These are phyloP conservation scores for Calocera viscosa DNA, from an alignment of 768 basidiomycete genomes.

Conservation along the genomic window DNA sequence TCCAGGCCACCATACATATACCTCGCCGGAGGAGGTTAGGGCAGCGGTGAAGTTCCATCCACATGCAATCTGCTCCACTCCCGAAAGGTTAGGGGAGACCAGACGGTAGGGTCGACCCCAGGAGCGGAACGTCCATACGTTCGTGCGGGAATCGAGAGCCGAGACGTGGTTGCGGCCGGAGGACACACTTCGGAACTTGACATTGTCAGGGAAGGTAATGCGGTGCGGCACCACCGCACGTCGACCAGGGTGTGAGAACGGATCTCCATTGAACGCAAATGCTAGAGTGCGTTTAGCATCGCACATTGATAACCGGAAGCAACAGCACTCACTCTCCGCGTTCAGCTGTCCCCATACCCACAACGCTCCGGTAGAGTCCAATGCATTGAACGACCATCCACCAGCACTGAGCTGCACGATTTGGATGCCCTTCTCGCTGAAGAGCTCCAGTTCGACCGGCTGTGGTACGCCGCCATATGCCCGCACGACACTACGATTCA, in stretches of 20 bases:
- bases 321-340: slow-evolving; percentile 30
- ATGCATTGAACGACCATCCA: slow-evolving; percentile 81
- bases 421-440: slow-evolving; percentile 34
- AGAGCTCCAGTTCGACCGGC: slow-evolving; percentile 48
- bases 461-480: slow-evolving; percentile 40
- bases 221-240: slow-evolving; percentile 25
- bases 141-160: slow-evolving; percentile 44
- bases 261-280: slow-evolving; percentile 35
- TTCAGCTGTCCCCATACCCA: slow-evolving; percentile 52
- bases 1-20: slow-evolving; percentile 65
- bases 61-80: slow-evolving; percentile 48
- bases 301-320: background rate
- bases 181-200: slow-evolving; percentile 10
- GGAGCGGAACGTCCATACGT: slow-evolving; percentile 61
- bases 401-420: slow-evolving; percentile 66
- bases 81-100: slow-evolving; percentile 22
- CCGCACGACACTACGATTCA: slow-evolving; percentile 6
- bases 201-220: background rate
- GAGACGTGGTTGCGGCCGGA: slow-evolving; percentile 57
- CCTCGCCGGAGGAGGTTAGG: slow-evolving; percentile 57
- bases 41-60: slow-evolving; percentile 72
- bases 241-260: slow-evolving; percentile 46
- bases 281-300: slow-evolving; percentile 10
- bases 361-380: slow-evolving; percentile 60
- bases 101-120: slow-evolving; percentile 72